Conservation (phyloP, 306 rosid species). For the Vigna nakashimae region DNA sequence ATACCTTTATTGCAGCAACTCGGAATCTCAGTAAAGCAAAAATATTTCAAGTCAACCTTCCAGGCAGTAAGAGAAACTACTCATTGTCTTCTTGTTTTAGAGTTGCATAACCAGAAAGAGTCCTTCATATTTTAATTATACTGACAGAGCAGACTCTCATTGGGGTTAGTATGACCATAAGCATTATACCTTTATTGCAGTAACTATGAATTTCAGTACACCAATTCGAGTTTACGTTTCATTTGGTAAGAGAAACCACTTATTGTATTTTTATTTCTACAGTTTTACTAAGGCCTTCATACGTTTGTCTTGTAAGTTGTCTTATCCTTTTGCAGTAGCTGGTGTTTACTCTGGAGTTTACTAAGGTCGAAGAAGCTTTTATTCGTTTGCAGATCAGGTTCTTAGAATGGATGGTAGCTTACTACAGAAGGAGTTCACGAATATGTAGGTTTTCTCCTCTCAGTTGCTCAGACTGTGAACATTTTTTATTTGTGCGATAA, state of each 20-base stretch:
- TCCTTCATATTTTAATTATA: not conserved
- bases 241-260: conserved; percentile 58
- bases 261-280: conserved; percentile 9
- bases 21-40: too few species aligned
- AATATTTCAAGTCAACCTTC: too few species aligned
- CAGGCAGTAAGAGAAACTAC: too few species aligned
- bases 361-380: conserved; percentile 38
- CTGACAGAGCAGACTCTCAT: not conserved
- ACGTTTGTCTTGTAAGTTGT: conserved; percentile 25
- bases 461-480: conserved; percentile 26
- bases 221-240: conserved; percentile 49
- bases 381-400: conserved; percentile 60
- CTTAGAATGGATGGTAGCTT: conserved; percentile 74
- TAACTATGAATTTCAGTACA: conserved; percentile 55
- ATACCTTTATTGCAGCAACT: too few species aligned
- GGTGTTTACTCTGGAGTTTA: not conserved
- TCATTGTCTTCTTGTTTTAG: conserved; percentile 12
- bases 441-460: conserved; percentile 63
- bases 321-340: conserved; percentile 62
- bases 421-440: conserved; percentile 79
- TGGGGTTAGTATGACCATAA: conserved; percentile 28
- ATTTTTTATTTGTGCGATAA: conserved; percentile 32
- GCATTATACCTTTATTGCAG: conserved; percentile 58
- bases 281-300: conserved; percentile 19
- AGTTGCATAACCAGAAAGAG: not conserved